Percentiles rank a stretch among this genome's conserved stretches.
Conservation (phyloP, 2,329 filamentous ascomycete genomes). For the Colletotrichum caudatum region DNA sequence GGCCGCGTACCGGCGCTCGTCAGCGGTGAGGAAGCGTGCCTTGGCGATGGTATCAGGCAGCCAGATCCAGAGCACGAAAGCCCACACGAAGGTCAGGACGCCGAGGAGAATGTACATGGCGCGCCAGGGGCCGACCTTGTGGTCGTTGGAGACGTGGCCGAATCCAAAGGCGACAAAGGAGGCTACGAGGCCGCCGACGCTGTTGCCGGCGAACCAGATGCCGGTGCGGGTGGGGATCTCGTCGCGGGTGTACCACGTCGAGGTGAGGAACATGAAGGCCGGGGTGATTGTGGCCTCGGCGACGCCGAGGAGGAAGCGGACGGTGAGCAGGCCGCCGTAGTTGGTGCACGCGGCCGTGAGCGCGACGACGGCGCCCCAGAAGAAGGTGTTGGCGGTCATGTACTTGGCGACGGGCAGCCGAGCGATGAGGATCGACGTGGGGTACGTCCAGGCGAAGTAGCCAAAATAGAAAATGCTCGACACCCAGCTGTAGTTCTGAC, state of each 20-base stretch:
- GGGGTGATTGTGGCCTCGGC: conserved; percentile 68
- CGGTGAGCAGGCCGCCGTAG: conserved; percentile 62
- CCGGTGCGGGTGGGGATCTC: conserved; percentile 67
- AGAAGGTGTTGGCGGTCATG: conserved; percentile 59
- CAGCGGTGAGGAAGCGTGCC: conserved; percentile 67
- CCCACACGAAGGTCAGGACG: conserved; percentile 63
- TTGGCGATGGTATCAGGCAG: conserved; percentile 66
- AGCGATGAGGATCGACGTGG: conserved; percentile 61
- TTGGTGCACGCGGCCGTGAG: conserved; percentile 59
- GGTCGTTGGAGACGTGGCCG: conserved; percentile 62
- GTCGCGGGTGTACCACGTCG: conserved; percentile 68
- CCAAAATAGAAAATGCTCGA: conserved; percentile 54
- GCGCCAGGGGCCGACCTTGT: conserved; percentile 62
- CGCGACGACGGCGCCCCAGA: conserved; percentile 63
- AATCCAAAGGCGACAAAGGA: conserved; percentile 67
- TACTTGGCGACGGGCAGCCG: conserved; percentile 62
- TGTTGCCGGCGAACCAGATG: conserved; percentile 67
- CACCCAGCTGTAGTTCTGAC: conserved; percentile 65
- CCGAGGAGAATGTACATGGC: conserved; percentile 71
- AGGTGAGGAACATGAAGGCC: conserved; percentile 67
- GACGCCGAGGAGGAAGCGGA: conserved; percentile 66
- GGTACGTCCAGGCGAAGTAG: conserved; percentile 64
- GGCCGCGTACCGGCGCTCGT: conserved; percentile 62
- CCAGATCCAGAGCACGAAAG: conserved; percentile 59
- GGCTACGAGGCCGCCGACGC: conserved; percentile 60